Percentiles rank a stretch among this genome's conserved stretches.
Conservation (phyloP, 1,284 basidiomycete species). For the Cystobasidium sp. region DNA sequence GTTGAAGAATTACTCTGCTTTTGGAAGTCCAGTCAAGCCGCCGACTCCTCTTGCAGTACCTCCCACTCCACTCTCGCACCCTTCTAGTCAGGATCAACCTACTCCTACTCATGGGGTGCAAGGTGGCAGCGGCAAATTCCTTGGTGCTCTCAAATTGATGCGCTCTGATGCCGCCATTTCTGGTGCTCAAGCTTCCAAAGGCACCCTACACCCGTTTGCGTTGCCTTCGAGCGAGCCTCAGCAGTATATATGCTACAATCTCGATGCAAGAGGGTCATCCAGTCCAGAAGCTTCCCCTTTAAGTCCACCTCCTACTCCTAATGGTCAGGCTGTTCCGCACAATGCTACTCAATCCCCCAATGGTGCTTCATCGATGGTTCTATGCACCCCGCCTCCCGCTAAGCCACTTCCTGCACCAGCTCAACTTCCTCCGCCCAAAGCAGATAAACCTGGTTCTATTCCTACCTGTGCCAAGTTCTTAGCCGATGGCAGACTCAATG, state of each 20-base stretch:
- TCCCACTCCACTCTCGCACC: conserved; percentile 37
- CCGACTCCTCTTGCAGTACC: conserved; percentile 38
- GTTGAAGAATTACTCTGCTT: conserved; percentile 34
- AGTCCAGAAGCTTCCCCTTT: neutral
- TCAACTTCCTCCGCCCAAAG: neutral
- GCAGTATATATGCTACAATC: conserved; percentile 36
- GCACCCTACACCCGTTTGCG: conserved; percentile 26
- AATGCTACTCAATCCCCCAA: neutral
- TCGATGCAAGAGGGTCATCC: conserved; percentile 18
- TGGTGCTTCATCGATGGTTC: neutral
- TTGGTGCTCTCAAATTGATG: conserved; percentile 15
- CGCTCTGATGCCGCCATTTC: conserved; percentile 2
- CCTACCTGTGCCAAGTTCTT: conserved; percentile 30
- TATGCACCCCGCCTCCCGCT: conserved; percentile 1
- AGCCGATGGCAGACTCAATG: conserved; percentile 67
- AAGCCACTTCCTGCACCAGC: neutral
- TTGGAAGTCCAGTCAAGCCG: conserved; percentile 37
- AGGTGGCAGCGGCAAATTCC: conserved; percentile 4
- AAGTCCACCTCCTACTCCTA: conserved; percentile 24
- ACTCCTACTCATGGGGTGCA: neutral
- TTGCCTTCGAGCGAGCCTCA: conserved; percentile 15
- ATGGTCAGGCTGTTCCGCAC: neutral
- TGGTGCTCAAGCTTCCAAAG: neutral
- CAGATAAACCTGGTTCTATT: conserved; percentile 5
- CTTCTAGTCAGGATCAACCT: conserved; percentile 7